phyloP scores from a whole-genome alignment of 495 filamentous ascomycete genomes.

The Aspergillus cristatus region DNA sequence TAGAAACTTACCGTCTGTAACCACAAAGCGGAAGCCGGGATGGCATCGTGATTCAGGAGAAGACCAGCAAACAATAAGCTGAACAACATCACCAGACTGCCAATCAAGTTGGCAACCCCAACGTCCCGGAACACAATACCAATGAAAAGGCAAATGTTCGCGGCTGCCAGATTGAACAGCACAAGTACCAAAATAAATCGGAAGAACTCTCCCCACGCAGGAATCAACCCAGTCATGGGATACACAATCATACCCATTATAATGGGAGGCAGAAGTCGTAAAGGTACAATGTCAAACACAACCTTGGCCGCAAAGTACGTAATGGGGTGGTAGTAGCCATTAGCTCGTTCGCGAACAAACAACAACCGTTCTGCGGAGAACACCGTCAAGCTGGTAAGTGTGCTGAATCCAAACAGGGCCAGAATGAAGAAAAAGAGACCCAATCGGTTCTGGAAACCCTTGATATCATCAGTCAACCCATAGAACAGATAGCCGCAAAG shows the following conservation, averaged over 20 bases:
- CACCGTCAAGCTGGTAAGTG: constrained; percentile 83
- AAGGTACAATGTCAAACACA: constrained; percentile 87
- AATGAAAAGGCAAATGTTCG: constrained; percentile 90
- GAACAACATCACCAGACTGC: constrained; percentile 96
- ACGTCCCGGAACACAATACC: constrained; percentile 88
- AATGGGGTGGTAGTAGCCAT: constrained; percentile 94
- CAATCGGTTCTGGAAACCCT: constrained; percentile 97
- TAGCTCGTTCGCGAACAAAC: constrained; percentile 90
- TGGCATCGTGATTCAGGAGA: constrained; percentile 87
- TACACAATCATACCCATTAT: constrained; percentile 97
- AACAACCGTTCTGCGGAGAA: constrained; percentile 88
- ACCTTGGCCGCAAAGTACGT: constrained; percentile 97
- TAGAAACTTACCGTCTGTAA: constrained; percentile 60
- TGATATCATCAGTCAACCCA: constrained; percentile 87
- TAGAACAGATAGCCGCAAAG: constrained; percentile 95
- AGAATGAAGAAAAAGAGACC: constrained; percentile 97
- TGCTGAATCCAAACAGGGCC: constrained; percentile 93
- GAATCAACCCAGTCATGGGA: constrained; percentile 92
- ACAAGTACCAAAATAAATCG: constrained; percentile 87
- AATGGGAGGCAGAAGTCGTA: constrained; percentile 88
- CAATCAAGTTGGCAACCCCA: constrained; percentile 91
- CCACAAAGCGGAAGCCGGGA: constrained; percentile 76
- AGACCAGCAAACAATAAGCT: constrained; percentile 89
- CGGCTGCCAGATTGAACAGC: constrained; percentile 91
- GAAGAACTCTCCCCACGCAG: constrained; percentile 75